A percentile compares a stretch with the other conserved stretches of the same genome.
Conservation (phyloP, 2,329 filamentous ascomycete genomes). For the Calcarisporium arbuscula region DNA sequence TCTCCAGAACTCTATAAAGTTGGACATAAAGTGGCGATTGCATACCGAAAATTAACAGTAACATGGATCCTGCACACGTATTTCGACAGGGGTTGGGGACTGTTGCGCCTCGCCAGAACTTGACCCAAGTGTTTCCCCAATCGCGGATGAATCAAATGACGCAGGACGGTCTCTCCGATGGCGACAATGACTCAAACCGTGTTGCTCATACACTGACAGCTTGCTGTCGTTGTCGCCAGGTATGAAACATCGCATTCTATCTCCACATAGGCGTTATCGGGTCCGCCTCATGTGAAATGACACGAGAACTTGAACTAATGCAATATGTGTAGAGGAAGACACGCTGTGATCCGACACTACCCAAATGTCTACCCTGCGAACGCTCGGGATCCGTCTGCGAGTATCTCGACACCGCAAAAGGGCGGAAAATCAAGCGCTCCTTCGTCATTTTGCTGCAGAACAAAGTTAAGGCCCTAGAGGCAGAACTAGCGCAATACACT, state of each 20-base stretch:
- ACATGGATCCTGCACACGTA: conserved; percentile 54
- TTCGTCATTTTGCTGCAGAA: conserved; percentile 93
- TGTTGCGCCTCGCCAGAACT: conserved; percentile 32
- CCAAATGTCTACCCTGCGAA: conserved; percentile 87
- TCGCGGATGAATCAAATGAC: conserved; percentile 21
- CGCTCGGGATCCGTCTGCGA: conserved; percentile 87
- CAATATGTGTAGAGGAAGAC: conserved; percentile 69
- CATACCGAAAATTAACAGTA: too few relatives aligned
- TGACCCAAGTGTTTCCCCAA: conserved; percentile 21
- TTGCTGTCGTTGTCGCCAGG: conserved; percentile 73
- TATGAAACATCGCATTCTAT: conserved; percentile 31
- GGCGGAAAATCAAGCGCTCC: conserved; percentile 76
- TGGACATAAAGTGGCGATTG: too few relatives aligned
- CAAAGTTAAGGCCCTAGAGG: conserved; percentile 74
- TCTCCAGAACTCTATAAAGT: too few relatives aligned
- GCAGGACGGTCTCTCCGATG: conserved; percentile 39
- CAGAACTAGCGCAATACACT: conserved; percentile 72
- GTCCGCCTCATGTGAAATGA: too few relatives aligned
- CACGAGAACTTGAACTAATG: too few relatives aligned
- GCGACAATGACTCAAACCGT: conserved; percentile 48
- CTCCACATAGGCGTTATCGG: too few relatives aligned
- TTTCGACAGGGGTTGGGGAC: conserved; percentile 52
- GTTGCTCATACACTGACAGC: conserved; percentile 76
- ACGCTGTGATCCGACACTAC: conserved; percentile 86
- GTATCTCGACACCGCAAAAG: conserved; percentile 87